Percentiles rank a stretch among this genome's conserved stretches.
Evolutionary conservation across 441 rosid species (phyloP).

Genomic region (Capsella rubella): DNA sequence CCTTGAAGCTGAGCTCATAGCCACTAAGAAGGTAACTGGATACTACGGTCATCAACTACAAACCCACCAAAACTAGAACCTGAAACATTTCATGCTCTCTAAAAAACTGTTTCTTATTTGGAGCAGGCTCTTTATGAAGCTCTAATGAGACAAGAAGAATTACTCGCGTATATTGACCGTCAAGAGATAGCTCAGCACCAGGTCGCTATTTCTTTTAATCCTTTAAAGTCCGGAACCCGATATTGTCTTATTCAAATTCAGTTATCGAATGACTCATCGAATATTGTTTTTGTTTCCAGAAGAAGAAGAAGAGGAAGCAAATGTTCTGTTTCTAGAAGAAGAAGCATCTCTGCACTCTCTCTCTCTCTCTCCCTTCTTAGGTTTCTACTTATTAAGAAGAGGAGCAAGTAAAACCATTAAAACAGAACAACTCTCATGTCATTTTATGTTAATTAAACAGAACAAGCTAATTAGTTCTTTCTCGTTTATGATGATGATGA

Average conservation of each 20-base stretch:
- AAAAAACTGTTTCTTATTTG: constrained; percentile 1
- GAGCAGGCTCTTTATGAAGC: constrained; percentile 89
- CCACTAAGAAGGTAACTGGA: constrained; percentile 85
- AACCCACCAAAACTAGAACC: constrained; percentile 8
- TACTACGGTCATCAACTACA: neutral
- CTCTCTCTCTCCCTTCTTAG: constrained; percentile 19
- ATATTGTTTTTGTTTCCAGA: constrained; percentile 32
- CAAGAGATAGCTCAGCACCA: constrained; percentile 78
- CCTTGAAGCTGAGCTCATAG: constrained; percentile 95
- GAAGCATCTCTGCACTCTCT: neutral
- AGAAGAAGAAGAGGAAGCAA: constrained; percentile 48
- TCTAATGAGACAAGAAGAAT: constrained; percentile 93
- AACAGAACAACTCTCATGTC: constrained; percentile 30
- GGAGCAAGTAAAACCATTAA: constrained; percentile 22
- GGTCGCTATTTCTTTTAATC: constrained; percentile 51
- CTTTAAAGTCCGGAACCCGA: constrained; percentile 3
- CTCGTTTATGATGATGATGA: neutral
- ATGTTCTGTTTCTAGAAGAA: constrained; percentile 43
- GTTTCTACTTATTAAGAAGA: constrained; percentile 27
- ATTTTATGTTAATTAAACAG: constrained; percentile 3
- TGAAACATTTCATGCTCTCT: constrained; percentile 1
- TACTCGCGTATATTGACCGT: constrained; percentile 89
- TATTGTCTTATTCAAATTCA: neutral
- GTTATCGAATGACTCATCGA: neutral
- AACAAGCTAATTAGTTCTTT: constrained; percentile 23